Percentiles rank a stretch among this genome's conserved stretches.
These are phyloP conservation scores for Chalciporus sphaerocephalus DNA, from an alignment of 768 basidiomycete species.

Conservation along the genomic window DNA sequence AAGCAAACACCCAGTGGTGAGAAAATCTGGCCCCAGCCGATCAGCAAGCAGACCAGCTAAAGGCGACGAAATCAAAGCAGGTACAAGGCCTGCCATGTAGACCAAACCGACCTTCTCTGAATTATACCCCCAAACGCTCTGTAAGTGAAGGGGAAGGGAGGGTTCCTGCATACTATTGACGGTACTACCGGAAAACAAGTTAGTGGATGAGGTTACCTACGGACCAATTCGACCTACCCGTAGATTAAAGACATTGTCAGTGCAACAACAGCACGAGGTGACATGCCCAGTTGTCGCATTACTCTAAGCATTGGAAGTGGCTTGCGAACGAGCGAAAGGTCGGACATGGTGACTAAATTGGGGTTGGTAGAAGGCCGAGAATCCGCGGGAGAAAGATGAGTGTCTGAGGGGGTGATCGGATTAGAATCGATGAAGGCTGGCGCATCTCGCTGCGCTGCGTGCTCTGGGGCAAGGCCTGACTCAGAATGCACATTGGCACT, in stretches of 20 bases:
- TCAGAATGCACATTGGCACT: background rate
- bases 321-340: slow-evolving; percentile 14
- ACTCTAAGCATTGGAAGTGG: slow-evolving; percentile 40
- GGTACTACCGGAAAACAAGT: slow-evolving; percentile 32
- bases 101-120: slow-evolving; percentile 59
- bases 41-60: slow-evolving; percentile 59
- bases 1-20: slow-evolving; percentile 44
- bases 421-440: background rate
- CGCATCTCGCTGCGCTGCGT: background rate
- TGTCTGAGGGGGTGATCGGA: background rate
- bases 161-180: slow-evolving; percentile 51
- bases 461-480: background rate
- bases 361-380: background rate
- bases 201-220: background rate
- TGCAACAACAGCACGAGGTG: slow-evolving; percentile 47
- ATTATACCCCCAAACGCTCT: slow-evolving; percentile 44
- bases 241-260: slow-evolving; percentile 46
- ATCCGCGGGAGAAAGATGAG: background rate
- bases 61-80: slow-evolving; percentile 58
- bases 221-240: slow-evolving; percentile 39
- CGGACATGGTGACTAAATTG: slow-evolving; percentile 2
- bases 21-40: slow-evolving; percentile 51
- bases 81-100: slow-evolving; percentile 60
- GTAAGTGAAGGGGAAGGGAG: slow-evolving; percentile 52
- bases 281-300: slow-evolving; percentile 38